Evolutionary conservation across 306 rosid species (phyloP).

Genomic region (Lotus japonicus): DNA sequence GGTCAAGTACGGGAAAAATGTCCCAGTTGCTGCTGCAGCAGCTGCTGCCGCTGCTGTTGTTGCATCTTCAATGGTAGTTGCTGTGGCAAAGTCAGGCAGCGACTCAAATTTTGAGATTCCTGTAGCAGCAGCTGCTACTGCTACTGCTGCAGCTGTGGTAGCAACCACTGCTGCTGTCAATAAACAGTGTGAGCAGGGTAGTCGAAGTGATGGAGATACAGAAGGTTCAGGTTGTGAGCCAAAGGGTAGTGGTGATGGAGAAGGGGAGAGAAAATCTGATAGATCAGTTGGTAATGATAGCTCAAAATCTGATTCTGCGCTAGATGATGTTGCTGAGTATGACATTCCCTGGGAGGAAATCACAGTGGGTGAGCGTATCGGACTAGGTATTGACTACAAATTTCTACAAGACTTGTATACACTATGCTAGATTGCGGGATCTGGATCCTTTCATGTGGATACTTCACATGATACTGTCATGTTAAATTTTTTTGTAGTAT

Average conservation of each 20-base stretch:
- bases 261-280: slow-evolving; percentile 78
- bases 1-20: slow-evolving; percentile 60
- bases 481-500: too few species aligned
- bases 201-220: slow-evolving; percentile 56
- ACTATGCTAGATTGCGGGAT: slow-evolving; percentile 6
- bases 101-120: slow-evolving; percentile 78
- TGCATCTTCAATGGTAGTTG: slow-evolving; percentile 92
- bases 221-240: slow-evolving; percentile 48
- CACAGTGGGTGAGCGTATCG: slow-evolving; percentile 88
- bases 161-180: slow-evolving; percentile 94
- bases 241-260: slow-evolving; percentile 54
- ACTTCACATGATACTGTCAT: too few species aligned
- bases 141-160: slow-evolving; percentile 97
- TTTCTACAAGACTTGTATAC: slow-evolving; percentile 24
- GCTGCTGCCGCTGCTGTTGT: slow-evolving; percentile 98
- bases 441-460: too few species aligned
- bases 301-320: slow-evolving; percentile 67
- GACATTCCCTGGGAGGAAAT: slow-evolving; percentile 97
- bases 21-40: slow-evolving; percentile 95
- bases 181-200: slow-evolving; percentile 76
- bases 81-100: slow-evolving; percentile 62
- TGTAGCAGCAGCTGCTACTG: slow-evolving; percentile 97
- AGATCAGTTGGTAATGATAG: slow-evolving; percentile 67
- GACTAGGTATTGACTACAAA: slow-evolving; percentile 70
- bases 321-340: slow-evolving; percentile 88